These are phyloP conservation scores for Eimeria tenella DNA, from an alignment of 169 alveolate genomes.

Conservation along the genomic window DNA sequence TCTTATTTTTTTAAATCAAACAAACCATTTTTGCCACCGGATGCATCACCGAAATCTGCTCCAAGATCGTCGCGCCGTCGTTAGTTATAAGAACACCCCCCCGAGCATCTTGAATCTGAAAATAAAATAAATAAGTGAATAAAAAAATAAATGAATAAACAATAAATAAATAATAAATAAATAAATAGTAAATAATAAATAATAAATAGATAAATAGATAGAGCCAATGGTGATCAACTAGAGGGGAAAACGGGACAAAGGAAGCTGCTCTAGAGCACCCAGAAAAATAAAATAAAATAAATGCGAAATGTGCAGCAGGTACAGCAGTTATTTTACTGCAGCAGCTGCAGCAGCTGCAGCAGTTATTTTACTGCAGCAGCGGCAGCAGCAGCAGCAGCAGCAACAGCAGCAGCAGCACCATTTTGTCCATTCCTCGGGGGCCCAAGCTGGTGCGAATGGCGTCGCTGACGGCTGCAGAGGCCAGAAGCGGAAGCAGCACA, in stretches of 20 bases:
- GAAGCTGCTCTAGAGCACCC: too few relatives aligned
- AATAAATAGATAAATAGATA: background rate
- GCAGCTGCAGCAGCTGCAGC: too few relatives aligned
- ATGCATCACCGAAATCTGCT: slow-evolving; percentile 86
- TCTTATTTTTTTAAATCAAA: too few relatives aligned
- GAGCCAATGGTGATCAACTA: background rate
- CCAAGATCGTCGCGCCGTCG: slow-evolving; percentile 99
- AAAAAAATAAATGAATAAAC: too few relatives aligned
- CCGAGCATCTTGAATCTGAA: slow-evolving; percentile 94
- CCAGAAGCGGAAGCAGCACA: background rate
- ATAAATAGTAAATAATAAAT: background rate
- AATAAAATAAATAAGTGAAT: background rate
- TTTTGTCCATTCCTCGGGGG: slow-evolving; percentile 99
- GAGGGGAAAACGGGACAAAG: too few relatives aligned
- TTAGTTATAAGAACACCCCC: slow-evolving; percentile 99
- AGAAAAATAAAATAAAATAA: too few relatives aligned
- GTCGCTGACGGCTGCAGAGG: slow-evolving; percentile 96
- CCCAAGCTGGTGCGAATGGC: slow-evolving; percentile 99
- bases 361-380: too few relatives aligned
- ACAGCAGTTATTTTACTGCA: too few relatives aligned
- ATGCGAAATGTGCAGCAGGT: too few relatives aligned
- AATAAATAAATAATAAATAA: background rate
- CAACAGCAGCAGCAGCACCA: slow-evolving; percentile 84
- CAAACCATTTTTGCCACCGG: slow-evolving; percentile 82
- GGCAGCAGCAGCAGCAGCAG: too few relatives aligned